These are phyloP conservation scores for Hortaea werneckii DNA, from an alignment of 2,329 filamentous ascomycete genomes.

Conservation along the genomic window DNA sequence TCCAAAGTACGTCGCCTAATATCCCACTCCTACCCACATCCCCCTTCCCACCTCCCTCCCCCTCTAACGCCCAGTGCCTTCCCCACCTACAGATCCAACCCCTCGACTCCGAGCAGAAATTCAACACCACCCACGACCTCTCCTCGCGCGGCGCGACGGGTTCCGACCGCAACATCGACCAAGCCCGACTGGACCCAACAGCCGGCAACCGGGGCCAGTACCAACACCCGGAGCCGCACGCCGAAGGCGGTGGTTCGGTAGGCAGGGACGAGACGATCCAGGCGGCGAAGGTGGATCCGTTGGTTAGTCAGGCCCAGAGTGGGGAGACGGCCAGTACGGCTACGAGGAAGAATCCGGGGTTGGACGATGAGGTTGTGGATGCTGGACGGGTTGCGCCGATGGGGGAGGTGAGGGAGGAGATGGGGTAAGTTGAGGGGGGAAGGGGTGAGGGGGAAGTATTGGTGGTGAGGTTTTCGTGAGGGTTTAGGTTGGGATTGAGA, in stretches of 20 bases:
- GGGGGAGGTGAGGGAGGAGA: no score
- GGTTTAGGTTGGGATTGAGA: no score
- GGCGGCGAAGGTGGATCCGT: neutral
- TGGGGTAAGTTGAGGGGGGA: no score
- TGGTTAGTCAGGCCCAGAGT: no score
- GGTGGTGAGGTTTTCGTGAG: no score
- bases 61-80: neutral
- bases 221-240: neutral
- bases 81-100: neutral
- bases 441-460: no score
- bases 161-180: constrained; percentile 1
- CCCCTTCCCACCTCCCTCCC: neutral
- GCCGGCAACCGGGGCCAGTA: neutral
- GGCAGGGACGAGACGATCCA: neutral
- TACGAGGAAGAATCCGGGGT: no score
- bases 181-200: neutral
- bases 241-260: neutral
- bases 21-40: neutral
- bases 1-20: no score
- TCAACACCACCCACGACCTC: neutral
- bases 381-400: no score
- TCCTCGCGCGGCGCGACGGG: neutral
- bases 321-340: no score
- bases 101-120: neutral
- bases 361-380: no score